Conservation (phyloP, 2,329 filamentous ascomycete species). For the Epichloe glyceriae region DNA sequence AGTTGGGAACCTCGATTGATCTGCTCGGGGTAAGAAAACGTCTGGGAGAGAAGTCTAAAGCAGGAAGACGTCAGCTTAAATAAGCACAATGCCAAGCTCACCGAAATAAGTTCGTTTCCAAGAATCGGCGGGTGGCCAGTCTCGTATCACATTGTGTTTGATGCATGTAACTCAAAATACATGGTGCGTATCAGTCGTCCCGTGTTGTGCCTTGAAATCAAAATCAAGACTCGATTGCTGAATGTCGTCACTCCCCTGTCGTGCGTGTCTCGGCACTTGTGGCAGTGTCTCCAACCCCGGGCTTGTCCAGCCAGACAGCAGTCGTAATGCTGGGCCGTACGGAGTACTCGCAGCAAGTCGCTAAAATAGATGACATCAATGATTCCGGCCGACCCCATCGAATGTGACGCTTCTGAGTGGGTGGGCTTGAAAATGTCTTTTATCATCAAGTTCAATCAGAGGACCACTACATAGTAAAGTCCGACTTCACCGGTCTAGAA, state of each 20-base stretch:
- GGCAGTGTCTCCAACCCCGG: slow-evolving; percentile 2
- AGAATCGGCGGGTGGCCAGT: background rate
- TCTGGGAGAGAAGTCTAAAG: background rate
- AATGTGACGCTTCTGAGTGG: too few species aligned
- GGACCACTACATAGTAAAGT: background rate
- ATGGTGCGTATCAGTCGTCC: too few species aligned
- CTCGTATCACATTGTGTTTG: background rate
- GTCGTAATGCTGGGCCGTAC: too few species aligned
- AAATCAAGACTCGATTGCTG: too few species aligned
- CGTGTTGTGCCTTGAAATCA: too few species aligned
- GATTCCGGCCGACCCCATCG: too few species aligned
- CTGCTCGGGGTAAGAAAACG: background rate
- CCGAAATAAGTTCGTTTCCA: too few species aligned
- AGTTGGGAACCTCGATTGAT: background rate
- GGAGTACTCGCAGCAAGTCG: too few species aligned
- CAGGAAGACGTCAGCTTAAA: too few species aligned
- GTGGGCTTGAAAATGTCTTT: background rate
- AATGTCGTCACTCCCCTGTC: background rate
- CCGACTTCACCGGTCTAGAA: too few species aligned
- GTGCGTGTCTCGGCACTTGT: background rate
- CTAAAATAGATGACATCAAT: too few species aligned
- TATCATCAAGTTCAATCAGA: background rate
- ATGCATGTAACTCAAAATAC: too few species aligned
- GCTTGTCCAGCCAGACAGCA: background rate
- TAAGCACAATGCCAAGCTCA: background rate